Conservation (phyloP, 2,329 filamentous ascomycete genomes). For the Lecanicillium sp. region DNA sequence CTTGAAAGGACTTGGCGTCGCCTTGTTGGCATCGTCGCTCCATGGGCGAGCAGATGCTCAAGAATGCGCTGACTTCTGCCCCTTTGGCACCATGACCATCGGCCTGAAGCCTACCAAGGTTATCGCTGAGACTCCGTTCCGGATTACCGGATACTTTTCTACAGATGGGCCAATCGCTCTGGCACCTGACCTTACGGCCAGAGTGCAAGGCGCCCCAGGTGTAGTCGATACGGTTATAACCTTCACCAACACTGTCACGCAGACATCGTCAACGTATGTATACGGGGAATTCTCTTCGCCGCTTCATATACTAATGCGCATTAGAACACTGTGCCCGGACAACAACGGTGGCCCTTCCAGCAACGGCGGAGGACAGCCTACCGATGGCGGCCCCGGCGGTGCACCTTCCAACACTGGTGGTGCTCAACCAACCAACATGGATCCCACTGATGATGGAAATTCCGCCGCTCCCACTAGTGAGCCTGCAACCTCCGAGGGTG, state of each 20-base stretch:
- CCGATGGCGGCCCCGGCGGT: too few species aligned
- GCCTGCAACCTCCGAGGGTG: too few species aligned
- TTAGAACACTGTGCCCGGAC: too few species aligned
- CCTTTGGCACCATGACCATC: slow-evolving; percentile 1
- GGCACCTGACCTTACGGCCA: background rate
- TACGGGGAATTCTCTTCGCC: too few species aligned
- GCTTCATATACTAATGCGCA: too few species aligned
- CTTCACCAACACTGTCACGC: background rate
- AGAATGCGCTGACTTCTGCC: slow-evolving; percentile 3
- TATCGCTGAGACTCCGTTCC: background rate
- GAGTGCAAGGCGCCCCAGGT: slow-evolving; percentile 3
- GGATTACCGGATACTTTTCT: slow-evolving; percentile 5
- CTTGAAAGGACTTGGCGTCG: slow-evolving; percentile 3
- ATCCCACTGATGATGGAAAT: too few species aligned
- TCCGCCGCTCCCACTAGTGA: too few species aligned
- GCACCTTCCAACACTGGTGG: too few species aligned
- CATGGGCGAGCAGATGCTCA: background rate
- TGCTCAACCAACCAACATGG: too few species aligned
- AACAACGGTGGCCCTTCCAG: too few species aligned
- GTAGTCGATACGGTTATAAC: slow-evolving; percentile 3
- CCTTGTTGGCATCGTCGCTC: slow-evolving; percentile 1
- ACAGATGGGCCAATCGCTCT: slow-evolving; percentile 2
- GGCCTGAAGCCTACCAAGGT: background rate
- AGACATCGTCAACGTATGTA: too few species aligned
- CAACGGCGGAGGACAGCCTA: too few species aligned